These are phyloP conservation scores for Cadophora gregata DNA, from an alignment of 2,329 filamentous ascomycete genomes.

Conservation along the genomic window DNA sequence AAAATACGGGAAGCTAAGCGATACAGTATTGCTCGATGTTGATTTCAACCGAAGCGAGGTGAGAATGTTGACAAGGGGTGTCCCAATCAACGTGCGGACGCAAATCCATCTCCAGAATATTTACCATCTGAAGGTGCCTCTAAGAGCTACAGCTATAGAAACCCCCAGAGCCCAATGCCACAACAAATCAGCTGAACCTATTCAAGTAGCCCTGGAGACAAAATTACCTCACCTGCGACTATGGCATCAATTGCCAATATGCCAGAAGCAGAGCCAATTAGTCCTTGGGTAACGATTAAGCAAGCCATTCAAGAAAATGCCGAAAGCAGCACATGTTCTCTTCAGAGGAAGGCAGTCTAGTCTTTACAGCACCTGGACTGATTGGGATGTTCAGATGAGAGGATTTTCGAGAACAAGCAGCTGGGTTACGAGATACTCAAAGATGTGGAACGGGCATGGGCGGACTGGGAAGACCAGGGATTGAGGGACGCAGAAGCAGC, in stretches of 20 bases:
- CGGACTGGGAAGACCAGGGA: not conserved
- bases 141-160: too few species aligned
- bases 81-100: not conserved
- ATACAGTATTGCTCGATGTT: not conserved
- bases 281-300: not conserved
- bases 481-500: not conserved
- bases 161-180: too few species aligned
- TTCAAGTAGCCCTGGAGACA: too few species aligned
- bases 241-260: not conserved
- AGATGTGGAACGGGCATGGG: constrained; percentile 15
- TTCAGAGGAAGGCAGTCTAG: constrained; percentile 1
- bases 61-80: not conserved
- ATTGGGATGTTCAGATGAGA: constrained; percentile 27
- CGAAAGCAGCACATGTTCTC: constrained; percentile 18
- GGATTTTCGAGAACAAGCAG: constrained; percentile 22
- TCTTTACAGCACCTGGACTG: not conserved
- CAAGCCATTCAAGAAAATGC: not conserved
- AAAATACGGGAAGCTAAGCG: constrained; percentile 1
- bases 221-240: not conserved
- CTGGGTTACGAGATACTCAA: constrained; percentile 26
- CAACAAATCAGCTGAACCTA: too few species aligned
- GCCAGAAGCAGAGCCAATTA: not conserved
- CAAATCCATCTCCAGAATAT: not conserved
- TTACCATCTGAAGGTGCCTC: not conserved
- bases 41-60: not conserved